phyloP scores from a whole-genome alignment of 257 asterid species.

The Knoxia roxburghii region DNA sequence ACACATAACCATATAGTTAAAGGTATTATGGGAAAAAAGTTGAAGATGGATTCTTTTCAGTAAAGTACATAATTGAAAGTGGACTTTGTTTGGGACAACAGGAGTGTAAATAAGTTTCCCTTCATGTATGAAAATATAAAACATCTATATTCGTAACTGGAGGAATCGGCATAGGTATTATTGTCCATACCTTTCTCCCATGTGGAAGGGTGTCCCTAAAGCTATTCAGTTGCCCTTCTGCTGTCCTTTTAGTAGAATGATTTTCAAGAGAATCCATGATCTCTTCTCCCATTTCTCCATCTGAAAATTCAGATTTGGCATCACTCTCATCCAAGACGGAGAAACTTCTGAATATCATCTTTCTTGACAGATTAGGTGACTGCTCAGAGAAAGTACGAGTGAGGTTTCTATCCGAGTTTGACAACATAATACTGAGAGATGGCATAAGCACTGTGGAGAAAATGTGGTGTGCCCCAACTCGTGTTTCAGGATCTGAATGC shows the following conservation, averaged over 20 bases:
- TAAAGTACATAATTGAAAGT: neutral
- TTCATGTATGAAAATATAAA: too few relatives aligned
- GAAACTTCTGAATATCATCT: slow-evolving; percentile 29
- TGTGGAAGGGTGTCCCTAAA: slow-evolving; percentile 20
- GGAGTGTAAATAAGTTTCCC: too few relatives aligned
- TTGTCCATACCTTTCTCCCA: slow-evolving; percentile 24
- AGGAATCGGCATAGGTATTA: neutral
- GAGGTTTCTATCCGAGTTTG: slow-evolving; percentile 21
- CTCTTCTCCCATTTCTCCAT: slow-evolving; percentile 23
- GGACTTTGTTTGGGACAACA: neutral
- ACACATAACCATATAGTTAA: neutral
- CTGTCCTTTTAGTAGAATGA: slow-evolving; percentile 16
- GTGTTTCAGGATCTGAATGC: slow-evolving; percentile 42
- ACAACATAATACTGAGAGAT: slow-evolving; percentile 27
- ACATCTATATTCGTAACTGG: too few relatives aligned
- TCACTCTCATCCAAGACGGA: slow-evolving; percentile 23
- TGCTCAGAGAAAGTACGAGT: slow-evolving; percentile 22
- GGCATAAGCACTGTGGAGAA: slow-evolving; percentile 49
- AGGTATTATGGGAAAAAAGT: neutral
- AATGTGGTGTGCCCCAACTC: slow-evolving; percentile 41
- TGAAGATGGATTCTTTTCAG: neutral
- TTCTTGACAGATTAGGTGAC: slow-evolving; percentile 19
- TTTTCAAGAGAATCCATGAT: slow-evolving; percentile 17
- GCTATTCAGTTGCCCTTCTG: slow-evolving; percentile 26
- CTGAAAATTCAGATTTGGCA: slow-evolving; percentile 13